Percentiles rank a stretch among this genome's conserved stretches.
Conservation (phyloP, 106 monocot genomes). For the Dendrobium catenatum region DNA sequence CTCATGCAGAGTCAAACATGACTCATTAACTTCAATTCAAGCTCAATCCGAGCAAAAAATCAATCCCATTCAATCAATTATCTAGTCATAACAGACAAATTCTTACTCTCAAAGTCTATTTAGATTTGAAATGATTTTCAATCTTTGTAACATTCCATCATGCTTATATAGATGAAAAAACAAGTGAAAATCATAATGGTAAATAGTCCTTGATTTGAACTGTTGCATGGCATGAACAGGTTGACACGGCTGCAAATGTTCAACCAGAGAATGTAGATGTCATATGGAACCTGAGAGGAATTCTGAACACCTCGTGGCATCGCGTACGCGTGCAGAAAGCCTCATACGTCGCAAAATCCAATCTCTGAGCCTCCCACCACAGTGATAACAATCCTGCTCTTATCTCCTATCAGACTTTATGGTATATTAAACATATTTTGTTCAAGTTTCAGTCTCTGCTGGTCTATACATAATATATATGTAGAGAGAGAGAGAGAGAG, state of each 20-base stretch:
- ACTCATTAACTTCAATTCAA: too few relatives aligned
- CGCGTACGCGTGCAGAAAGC: conserved; percentile 34
- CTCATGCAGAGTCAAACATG: too few relatives aligned
- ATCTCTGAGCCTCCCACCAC: conserved; percentile 17
- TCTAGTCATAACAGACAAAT: too few relatives aligned
- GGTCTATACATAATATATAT: too few relatives aligned
- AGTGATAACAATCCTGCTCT: background rate
- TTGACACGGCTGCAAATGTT: conserved; percentile 70
- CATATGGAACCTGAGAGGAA: conserved; percentile 85
- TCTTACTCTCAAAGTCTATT: too few relatives aligned
- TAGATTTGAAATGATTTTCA: too few relatives aligned
- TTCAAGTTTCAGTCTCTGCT: too few relatives aligned
- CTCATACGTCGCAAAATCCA: conserved; percentile 20
- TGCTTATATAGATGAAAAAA: background rate
- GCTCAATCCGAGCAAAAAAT: too few relatives aligned
- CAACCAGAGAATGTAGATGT: conserved; percentile 63
- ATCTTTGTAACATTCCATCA: background rate
- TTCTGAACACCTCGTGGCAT: conserved; percentile 87
- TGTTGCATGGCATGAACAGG: conserved; percentile 23
- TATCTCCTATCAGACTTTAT: background rate
- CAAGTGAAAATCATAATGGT: background rate
- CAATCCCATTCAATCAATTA: too few relatives aligned
- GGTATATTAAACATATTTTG: too few relatives aligned
- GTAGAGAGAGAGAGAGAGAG: too few relatives aligned
- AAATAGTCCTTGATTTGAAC: background rate